Evolutionary conservation across 805 yeast genomes (phyloP), one percentile per base, ranked within the genome.

Genomic region (Barnettozyma siamensis): DNA sequence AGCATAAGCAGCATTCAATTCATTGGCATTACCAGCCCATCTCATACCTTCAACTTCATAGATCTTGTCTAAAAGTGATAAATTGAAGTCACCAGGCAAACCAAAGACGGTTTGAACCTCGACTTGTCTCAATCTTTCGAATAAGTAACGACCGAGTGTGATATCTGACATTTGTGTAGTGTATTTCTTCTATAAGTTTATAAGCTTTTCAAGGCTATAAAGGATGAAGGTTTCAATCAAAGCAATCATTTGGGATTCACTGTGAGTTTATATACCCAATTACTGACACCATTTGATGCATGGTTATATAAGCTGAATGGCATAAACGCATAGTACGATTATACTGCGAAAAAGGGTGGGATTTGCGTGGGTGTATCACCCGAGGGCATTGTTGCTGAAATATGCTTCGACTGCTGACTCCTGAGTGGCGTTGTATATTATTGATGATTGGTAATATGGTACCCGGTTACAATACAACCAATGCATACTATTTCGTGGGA

Each of bases 1-100:
- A 40, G 94, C 84, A 54, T 83, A 83, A 32, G 93, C 85, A 34
- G 95, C 93, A 63, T 87, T 87, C 67, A 86, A 73, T 69, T 86
- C 95, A 66, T 87, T 86, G 60, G 93, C 85, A 63, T 86, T 85
- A 57, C 95, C 95, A 38, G 86, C 88, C 95, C 95, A 86, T 69
- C 83, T 75, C 65, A 86, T 59, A 34, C 84, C 86, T 28, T 75
- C 78, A 38, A 82, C 86, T 55, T 80, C 85, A 62, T 82, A 79
- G 56, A 83, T 71, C 59, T 83, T 78, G 59, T 83, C 89, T 47
- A 83, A 67, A 40, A 83, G 65, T 16, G 85, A 67, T 60, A 81
- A 70, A 71, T 83, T 83, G 76, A 82, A 83, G 64, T 83, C 91
- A 56, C 89, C 89, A 46, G 91, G 91, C 42, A 83, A 75, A 57